Evolutionary conservation across 1,284 basidiomycete genomes (phyloP).

Genomic region (Farysia itapuensis): DNA sequence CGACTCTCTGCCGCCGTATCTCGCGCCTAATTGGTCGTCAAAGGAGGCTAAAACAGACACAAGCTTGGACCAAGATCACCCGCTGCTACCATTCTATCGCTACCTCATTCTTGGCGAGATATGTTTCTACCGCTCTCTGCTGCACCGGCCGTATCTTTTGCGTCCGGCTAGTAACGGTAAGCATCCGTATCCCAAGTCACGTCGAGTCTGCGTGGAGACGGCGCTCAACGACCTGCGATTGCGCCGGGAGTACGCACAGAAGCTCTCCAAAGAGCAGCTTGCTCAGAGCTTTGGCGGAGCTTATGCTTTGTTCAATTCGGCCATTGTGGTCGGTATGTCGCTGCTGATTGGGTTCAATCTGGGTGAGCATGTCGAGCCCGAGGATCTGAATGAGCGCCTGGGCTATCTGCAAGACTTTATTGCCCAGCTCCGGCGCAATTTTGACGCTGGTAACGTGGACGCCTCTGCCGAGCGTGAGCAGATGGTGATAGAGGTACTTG

Average conservation of each 20-base stretch:
- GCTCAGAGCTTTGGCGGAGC: constrained; percentile 36
- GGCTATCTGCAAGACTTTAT: constrained; percentile 38
- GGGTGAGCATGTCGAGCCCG: constrained; percentile 23
- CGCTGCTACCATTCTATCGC: constrained; percentile 32
- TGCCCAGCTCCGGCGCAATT: constrained; percentile 23
- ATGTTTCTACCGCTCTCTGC: constrained; percentile 36
- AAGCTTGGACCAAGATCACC: constrained; percentile 34
- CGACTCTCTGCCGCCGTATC: constrained; percentile 31
- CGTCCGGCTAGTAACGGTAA: constrained; percentile 26
- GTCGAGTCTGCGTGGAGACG: constrained; percentile 28
- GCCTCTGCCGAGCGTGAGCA: constrained; percentile 33
- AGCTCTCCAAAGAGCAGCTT: constrained; percentile 24
- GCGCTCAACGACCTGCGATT: constrained; percentile 36
- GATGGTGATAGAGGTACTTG: constrained; percentile 37
- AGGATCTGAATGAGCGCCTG: constrained; percentile 25
- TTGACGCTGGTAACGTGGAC: constrained; percentile 38
- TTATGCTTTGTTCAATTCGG: constrained; percentile 38
- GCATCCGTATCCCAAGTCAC: constrained; percentile 32
- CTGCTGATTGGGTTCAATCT: constrained; percentile 27
- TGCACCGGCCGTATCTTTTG: constrained; percentile 33
- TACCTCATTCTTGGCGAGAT: constrained; percentile 33
- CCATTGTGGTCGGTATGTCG: constrained; percentile 39
- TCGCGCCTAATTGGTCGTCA: constrained; percentile 26
- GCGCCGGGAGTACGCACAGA: constrained; percentile 21
- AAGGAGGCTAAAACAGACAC: constrained; percentile 28